phyloP scores from a whole-genome alignment of 75 land plant species.

The Adiantum capillusveneris region DNA sequence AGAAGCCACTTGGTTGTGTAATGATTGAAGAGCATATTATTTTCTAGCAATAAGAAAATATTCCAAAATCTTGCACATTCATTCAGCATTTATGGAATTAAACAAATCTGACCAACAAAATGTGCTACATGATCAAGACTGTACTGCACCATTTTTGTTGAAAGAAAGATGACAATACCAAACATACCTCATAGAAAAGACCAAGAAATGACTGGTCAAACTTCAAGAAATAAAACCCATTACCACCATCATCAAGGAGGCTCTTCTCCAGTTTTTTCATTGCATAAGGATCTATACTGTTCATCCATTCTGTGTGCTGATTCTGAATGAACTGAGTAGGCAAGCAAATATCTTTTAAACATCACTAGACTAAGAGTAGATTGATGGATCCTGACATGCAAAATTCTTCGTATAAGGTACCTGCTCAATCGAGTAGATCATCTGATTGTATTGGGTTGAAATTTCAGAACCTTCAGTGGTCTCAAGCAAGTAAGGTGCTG shows the following conservation, averaged over 20 bases:
- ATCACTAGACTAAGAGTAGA: too few species aligned
- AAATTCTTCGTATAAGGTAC: constrained; percentile 7
- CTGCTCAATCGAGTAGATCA: constrained; percentile 21
- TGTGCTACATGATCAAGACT: too few species aligned
- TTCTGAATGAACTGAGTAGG: constrained; percentile 16
- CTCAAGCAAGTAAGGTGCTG: constrained; percentile 29
- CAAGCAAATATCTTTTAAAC: too few species aligned
- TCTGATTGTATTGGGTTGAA: constrained; percentile 16
- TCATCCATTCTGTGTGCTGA: constrained; percentile 24
- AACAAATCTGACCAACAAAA: too few species aligned
- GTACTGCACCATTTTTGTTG: too few species aligned
- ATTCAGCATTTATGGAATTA: too few species aligned
- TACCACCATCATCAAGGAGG: constrained; percentile 23
- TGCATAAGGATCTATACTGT: constrained; percentile 15
- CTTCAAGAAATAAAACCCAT: constrained; percentile 18
- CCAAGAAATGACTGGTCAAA: constrained; percentile 18
- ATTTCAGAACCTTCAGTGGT: constrained; percentile 17
- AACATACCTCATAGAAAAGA: constrained; percentile 21
- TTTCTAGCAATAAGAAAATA: too few species aligned
- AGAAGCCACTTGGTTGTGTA: too few species aligned
- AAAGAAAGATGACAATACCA: too few species aligned
- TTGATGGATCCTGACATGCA: constrained; percentile 1
- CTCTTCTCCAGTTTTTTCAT: constrained; percentile 14
- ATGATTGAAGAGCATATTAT: too few species aligned
- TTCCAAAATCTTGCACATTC: too few species aligned